Base-by-base conservation (phyloP, 768 basidiomycete species). In the Lactarius vividus region DNA sequence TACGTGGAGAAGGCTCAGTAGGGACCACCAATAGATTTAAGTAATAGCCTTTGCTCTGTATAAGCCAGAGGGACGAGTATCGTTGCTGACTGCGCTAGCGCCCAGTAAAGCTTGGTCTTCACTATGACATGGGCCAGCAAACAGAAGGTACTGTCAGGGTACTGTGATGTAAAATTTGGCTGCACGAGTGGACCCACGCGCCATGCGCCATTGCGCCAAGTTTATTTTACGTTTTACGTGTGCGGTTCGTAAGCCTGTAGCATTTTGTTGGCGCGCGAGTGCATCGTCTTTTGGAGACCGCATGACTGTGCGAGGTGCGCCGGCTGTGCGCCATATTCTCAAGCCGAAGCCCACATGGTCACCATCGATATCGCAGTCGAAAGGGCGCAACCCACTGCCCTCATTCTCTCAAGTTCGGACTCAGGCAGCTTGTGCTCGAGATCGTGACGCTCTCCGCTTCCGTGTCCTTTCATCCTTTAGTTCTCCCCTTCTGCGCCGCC, bases 301-400 rank as follows among this genome's bases (percentile, higher is more conserved):
- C 28, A 66, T 66, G 64, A 56, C 55, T 39, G 42, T 40, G n/a
- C 46, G 53, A 49, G 59, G 59, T 56, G 42, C 29, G 7, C 63
- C 37, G 2, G 31, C 20, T 42, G 55, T 63, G 52, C 42, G 40
- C 40, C 52, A 37, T 37, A 49, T 67, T 23, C 40, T 66, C 49
- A 26, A 52, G 59, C 26, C 44, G 26, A 64, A 42, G 42, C 6
- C 31, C 59, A 62, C 49, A 57, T 68, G 65, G 62, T 29, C 33
- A 20, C 56, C 59, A 62, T 59, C 61, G 60, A 68, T 62, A 23
- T 46, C 59, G 16, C 33, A 49, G 54, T 31, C 28, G n/a, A 15
- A 20, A 16, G 5, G 61, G 49, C 61, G 61, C 33, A 66, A 58
- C 31, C 20, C 33, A 10, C 52, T 54, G 40, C 57, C 40, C 60